Conservation (phyloP, 345 rosid genomes). For the Hypericum androsaemum region DNA sequence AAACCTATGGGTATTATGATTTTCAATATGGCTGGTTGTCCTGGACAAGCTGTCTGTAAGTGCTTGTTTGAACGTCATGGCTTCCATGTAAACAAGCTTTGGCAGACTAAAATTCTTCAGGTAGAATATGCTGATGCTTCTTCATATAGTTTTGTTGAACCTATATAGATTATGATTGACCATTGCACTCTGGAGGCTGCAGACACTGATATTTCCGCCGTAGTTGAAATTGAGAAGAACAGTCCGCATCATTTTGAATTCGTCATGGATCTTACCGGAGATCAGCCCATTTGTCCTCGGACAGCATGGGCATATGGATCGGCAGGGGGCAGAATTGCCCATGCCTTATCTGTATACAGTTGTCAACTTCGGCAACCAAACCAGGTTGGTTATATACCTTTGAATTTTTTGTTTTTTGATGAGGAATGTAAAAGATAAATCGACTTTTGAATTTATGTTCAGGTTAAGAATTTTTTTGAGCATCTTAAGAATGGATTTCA, state of each 20-base stretch:
- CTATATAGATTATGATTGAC: too few species aligned
- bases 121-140: too few species aligned
- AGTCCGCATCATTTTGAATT: conserved; percentile 97
- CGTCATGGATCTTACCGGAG: conserved; percentile 92
- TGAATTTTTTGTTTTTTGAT: too few species aligned
- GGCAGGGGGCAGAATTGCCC: conserved; percentile 87
- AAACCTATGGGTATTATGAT: conserved; percentile 90
- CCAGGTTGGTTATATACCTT: conserved; percentile 27
- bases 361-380: too few species aligned
- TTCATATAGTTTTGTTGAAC: too few species aligned
- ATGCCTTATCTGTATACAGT: conserved; percentile 94
- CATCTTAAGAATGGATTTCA: conserved; percentile 82
- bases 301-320: conserved; percentile 98
- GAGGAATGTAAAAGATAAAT: too few species aligned
- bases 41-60: conserved; percentile 88
- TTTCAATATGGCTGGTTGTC: conserved; percentile 97
- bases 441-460: conserved; percentile 22
- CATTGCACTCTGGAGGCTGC: conserved; percentile 93
- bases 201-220: conserved; percentile 90
- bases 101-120: too few species aligned
- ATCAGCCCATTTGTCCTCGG: conserved; percentile 93
- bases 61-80: conserved; percentile 95
- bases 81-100: conserved; percentile 53
- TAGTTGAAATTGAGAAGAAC: conserved; percentile 96
- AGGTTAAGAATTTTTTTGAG: conserved; percentile 84